phyloP scores from a whole-genome alignment of 106 monocot genomes.

The Acanthochlamys bracteata region DNA sequence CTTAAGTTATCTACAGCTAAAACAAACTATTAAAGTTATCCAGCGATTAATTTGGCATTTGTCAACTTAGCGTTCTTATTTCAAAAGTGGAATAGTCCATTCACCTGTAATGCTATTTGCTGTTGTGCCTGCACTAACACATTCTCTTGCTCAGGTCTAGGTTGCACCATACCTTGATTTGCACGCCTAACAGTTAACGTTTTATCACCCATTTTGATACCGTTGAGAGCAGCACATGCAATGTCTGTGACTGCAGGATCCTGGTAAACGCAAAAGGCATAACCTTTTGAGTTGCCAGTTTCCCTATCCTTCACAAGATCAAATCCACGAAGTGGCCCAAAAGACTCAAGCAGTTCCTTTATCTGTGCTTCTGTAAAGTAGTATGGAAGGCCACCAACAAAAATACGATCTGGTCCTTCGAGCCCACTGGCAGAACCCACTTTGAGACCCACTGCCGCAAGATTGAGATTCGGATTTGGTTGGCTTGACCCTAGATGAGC shows the following conservation, averaged over 20 bases:
- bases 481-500: slow-evolving; percentile 60
- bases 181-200: slow-evolving; percentile 80
- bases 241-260: slow-evolving; percentile 78
- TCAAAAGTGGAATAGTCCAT: not conserved
- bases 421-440: slow-evolving; percentile 50
- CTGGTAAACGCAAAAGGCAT: slow-evolving; percentile 83
- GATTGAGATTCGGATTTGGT: slow-evolving; percentile 51
- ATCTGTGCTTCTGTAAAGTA: slow-evolving; percentile 68
- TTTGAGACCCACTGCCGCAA: slow-evolving; percentile 57
- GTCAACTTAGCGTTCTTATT: no score
- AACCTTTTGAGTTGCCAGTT: slow-evolving; percentile 80
- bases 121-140: slow-evolving; percentile 76
- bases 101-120: slow-evolving; percentile 76
- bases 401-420: slow-evolving; percentile 63
- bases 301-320: slow-evolving; percentile 82
- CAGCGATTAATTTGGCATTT: no score
- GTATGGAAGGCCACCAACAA: slow-evolving; percentile 66
- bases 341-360: slow-evolving; percentile 62
- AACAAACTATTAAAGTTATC: no score
- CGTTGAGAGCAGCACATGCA: slow-evolving; percentile 89
- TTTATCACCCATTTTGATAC: slow-evolving; percentile 91
- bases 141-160: slow-evolving; percentile 71
- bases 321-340: slow-evolving; percentile 72
- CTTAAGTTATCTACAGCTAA: no score
- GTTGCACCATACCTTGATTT: slow-evolving; percentile 66